Conservation (phyloP, 2,329 filamentous ascomycete species). For the Colletotrichum agaves region DNA sequence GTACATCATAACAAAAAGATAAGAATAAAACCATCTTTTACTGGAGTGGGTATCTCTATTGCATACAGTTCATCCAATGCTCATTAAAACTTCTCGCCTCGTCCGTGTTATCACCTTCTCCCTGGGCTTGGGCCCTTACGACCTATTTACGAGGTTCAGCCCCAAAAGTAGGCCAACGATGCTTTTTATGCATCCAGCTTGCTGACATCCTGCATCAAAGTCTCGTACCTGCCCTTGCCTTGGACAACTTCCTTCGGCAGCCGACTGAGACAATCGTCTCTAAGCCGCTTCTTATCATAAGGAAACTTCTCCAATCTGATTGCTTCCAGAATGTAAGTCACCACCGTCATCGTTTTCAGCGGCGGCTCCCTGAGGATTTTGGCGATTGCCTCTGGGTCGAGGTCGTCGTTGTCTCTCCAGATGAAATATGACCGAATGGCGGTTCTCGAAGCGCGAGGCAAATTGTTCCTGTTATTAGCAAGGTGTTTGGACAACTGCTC, state of each 20-base stretch:
- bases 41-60: constrained; percentile 31
- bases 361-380: constrained; percentile 69
- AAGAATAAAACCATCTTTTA: not conserved
- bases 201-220: constrained; percentile 42
- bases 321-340: constrained; percentile 67
- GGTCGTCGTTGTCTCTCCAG: constrained; percentile 66
- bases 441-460: constrained; percentile 40
- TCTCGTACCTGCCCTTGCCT: constrained; percentile 41
- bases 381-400: constrained; percentile 62
- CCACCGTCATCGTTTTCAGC: constrained; percentile 65
- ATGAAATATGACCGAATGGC: constrained; percentile 70
- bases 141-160: no score
- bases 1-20: no score
- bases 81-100: constrained; percentile 1
- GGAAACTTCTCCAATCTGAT: constrained; percentile 62
- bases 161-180: not conserved
- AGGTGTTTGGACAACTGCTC: constrained; percentile 50
- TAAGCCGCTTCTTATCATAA: constrained; percentile 58
- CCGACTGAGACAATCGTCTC: constrained; percentile 53
- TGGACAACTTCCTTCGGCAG: constrained; percentile 42
- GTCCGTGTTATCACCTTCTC: not conserved
- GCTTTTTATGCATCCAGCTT: constrained; percentile 4
- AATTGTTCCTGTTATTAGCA: constrained; percentile 41
- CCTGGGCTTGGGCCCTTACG: not conserved
- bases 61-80: constrained; percentile 8